Conservation (phyloP, 257 asterid species). For the Misopates orontium region DNA sequence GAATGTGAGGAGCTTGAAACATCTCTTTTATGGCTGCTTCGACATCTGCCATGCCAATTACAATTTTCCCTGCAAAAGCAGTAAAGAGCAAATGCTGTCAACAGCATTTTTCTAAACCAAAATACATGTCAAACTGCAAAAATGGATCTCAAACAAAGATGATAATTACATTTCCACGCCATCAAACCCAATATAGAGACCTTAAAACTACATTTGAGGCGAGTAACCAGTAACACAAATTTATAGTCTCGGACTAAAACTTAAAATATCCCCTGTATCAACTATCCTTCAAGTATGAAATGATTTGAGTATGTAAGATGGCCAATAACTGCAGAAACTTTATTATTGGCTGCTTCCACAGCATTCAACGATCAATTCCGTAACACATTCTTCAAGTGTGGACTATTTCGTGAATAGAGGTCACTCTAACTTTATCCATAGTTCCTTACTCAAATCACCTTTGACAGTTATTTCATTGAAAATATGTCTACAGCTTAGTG, state of each 20-base stretch:
- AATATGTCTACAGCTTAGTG: neutral
- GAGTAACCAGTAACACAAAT: conserved; percentile 4
- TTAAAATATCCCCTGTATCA: conserved; percentile 13
- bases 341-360: conserved; percentile 1
- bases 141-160: conserved; percentile 7
- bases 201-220: conserved; percentile 4
- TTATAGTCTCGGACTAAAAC: conserved; percentile 11
- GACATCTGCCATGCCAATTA: conserved; percentile 74
- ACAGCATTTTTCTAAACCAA: conserved; percentile 15
- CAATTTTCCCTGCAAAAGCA: conserved; percentile 51
- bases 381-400: neutral
- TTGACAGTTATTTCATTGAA: neutral
- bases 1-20: conserved; percentile 99
- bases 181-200: neutral
- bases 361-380: neutral
- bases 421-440: neutral
- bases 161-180: neutral
- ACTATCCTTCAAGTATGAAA: conserved; percentile 13
- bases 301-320: conserved; percentile 3
- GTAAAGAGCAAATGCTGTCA: conserved; percentile 13
- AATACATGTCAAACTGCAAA: neutral
- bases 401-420: conserved; percentile 9
- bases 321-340: neutral
- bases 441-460: too few relatives aligned
- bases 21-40: conserved; percentile 92